These are phyloP conservation scores for Ulota crispa DNA, from an alignment of 225 moss, liverwort and hornwort genomes.

Conservation along the genomic window DNA sequence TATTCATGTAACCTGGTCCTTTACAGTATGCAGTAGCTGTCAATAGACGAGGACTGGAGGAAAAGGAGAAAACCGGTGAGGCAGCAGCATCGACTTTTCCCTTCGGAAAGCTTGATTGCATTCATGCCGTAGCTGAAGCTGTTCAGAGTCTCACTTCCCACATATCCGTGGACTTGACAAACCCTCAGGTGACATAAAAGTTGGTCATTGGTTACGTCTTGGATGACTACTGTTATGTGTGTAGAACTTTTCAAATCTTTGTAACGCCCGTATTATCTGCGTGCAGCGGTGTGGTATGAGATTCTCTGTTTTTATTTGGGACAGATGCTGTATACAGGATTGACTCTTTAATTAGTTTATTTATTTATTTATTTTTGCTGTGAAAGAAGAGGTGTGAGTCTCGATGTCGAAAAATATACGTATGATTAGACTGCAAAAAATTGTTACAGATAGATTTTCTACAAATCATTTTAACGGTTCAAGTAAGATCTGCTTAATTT, in stretches of 20 bases:
- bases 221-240: not conserved
- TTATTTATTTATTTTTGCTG: not conserved
- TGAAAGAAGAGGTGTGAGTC: not conserved
- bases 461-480: not conserved
- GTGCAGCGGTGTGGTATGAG: not conserved
- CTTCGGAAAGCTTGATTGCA: slow-evolving; percentile 74
- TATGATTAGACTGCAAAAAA: not conserved
- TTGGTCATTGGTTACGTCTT: not conserved
- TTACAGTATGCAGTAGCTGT: slow-evolving; percentile 89
- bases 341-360: not conserved
- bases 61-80: slow-evolving; percentile 23
- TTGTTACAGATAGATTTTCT: not conserved
- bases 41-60: slow-evolving; percentile 72
- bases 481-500: not conserved
- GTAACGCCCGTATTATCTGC: not conserved
- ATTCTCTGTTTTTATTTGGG: not conserved
- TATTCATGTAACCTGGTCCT: not conserved
- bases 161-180: slow-evolving; percentile 66
- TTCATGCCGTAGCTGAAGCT: slow-evolving; percentile 65
- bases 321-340: not conserved
- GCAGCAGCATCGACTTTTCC: slow-evolving; percentile 8
- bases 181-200: slow-evolving; percentile 62
- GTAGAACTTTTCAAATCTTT: not conserved
- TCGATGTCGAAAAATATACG: not conserved
- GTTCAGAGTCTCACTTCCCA: slow-evolving; percentile 47